These are phyloP conservation scores for Luzula sylvatica DNA, from an alignment of 176 grass and related monocot genomes.

Conservation along the genomic window DNA sequence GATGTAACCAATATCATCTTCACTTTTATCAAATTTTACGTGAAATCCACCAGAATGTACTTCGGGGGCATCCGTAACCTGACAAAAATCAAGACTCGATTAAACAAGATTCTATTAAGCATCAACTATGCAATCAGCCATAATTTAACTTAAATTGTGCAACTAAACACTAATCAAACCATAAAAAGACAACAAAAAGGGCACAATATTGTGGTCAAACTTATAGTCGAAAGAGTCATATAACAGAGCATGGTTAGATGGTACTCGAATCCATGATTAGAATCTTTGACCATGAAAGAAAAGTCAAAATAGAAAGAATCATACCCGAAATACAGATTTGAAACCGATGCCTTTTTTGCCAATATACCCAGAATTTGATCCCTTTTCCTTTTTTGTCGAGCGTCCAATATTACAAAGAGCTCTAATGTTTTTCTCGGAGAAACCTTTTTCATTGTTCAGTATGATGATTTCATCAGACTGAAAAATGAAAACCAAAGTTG, in stretches of 20 bases:
- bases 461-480: conserved; percentile 31
- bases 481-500: conserved; percentile 37
- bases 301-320: conserved; percentile 4
- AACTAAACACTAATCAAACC: not conserved
- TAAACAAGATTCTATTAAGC: not conserved
- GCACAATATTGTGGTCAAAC: not conserved
- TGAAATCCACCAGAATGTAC: conserved; percentile 42
- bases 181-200: not conserved
- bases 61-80: conserved; percentile 35
- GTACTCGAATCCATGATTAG: not conserved
- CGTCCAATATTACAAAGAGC: conserved; percentile 40
- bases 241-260: no score
- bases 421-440: conserved; percentile 34
- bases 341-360: conserved; percentile 41
- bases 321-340: conserved; percentile 42
- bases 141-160: not conserved
- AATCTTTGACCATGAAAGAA: not conserved
- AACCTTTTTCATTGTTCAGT: conserved; percentile 38
- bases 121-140: not conserved
- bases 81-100: no score
- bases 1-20: conserved; percentile 34
- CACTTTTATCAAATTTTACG: conserved; percentile 31
- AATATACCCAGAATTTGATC: conserved; percentile 35
- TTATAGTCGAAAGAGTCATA: no score
- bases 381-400: conserved; percentile 41